phyloP scores from a whole-genome alignment of 495 filamentous ascomycete species.

The Letharia lupina region DNA sequence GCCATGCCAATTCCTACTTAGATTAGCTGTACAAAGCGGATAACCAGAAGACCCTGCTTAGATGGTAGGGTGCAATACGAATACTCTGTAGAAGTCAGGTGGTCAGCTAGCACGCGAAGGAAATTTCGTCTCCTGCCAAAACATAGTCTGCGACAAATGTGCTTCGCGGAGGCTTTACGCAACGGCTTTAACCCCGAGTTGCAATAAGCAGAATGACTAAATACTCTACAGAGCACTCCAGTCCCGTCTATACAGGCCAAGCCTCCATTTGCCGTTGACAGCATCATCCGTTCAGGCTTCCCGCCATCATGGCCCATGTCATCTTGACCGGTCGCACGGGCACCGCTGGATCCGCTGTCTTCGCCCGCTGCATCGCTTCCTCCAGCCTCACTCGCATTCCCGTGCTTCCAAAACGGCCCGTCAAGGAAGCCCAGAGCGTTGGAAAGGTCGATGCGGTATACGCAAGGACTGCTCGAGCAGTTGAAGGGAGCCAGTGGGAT shows the following conservation, averaged over 20 bases:
- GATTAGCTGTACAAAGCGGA: no score
- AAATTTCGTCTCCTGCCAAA: no score
- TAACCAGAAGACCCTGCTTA: no score
- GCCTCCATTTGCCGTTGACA: neutral
- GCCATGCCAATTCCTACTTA: no score
- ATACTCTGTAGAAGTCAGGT: no score
- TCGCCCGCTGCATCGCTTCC: conserved; percentile 48
- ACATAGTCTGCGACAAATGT: no score
- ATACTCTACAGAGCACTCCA: no score
- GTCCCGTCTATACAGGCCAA: neutral
- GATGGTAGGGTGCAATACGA: no score
- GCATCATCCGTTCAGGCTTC: neutral
- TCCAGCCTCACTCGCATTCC: conserved; percentile 21
- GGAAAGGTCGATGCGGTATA: conserved; percentile 43
- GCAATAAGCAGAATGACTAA: no score
- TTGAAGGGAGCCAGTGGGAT: conserved; percentile 46
- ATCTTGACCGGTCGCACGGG: conserved; percentile 58
- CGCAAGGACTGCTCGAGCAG: conserved; percentile 49
- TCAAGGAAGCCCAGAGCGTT: conserved; percentile 21
- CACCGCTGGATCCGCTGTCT: conserved; percentile 48
- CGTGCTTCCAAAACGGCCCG: conserved; percentile 5
- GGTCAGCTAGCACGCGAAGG: no score
- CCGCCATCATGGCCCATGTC: conserved; percentile 35
- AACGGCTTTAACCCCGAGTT: no score
- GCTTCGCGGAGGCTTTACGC: no score